These are phyloP conservation scores for Lentinula raphanica DNA, from an alignment of 768 basidiomycete species.

Conservation along the genomic window DNA sequence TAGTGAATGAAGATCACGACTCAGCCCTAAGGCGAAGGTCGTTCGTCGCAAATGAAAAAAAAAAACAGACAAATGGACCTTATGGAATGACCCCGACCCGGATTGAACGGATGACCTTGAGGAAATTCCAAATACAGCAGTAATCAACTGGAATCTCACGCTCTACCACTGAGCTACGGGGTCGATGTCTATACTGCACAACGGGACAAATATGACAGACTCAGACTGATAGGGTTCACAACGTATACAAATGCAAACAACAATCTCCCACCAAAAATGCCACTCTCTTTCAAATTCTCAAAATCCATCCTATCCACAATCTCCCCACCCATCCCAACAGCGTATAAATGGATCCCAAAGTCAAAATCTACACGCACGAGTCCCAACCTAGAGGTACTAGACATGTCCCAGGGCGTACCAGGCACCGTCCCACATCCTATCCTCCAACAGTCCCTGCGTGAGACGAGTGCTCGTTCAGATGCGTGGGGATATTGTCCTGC, in stretches of 20 bases:
- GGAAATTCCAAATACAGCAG: slow-evolving; percentile 1
- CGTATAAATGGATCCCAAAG: slow-evolving; percentile 48
- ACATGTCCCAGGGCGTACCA: slow-evolving; percentile 62
- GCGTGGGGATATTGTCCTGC: slow-evolving; percentile 55
- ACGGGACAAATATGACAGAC: too few relatives aligned
- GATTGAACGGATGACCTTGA: slow-evolving; percentile 46
- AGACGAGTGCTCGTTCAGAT: slow-evolving; percentile 34
- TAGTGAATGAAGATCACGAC: too few relatives aligned
- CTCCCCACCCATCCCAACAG: slow-evolving; percentile 38
- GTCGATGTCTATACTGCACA: neutral
- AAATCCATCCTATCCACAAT: slow-evolving; percentile 5
- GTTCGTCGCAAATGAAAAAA: too few relatives aligned
- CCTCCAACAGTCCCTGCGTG: slow-evolving; percentile 45
- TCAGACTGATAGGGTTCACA: too few relatives aligned
- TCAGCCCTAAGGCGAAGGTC: neutral
- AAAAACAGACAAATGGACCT: neutral
- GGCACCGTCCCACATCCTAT: slow-evolving; percentile 53
- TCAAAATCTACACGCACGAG: slow-evolving; percentile 34
- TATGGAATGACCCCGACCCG: slow-evolving; percentile 34
- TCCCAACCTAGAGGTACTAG: slow-evolving; percentile 37
- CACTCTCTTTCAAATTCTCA: slow-evolving; percentile 5
- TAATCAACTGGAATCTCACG: slow-evolving; percentile 29
- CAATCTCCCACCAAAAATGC: neutral
- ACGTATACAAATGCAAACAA: too few relatives aligned
- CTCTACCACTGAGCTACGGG: slow-evolving; percentile 38